Base-by-base conservation (phyloP, 495 filamentous ascomycete genomes). In the Aspergillus saccharolyticus region DNA sequence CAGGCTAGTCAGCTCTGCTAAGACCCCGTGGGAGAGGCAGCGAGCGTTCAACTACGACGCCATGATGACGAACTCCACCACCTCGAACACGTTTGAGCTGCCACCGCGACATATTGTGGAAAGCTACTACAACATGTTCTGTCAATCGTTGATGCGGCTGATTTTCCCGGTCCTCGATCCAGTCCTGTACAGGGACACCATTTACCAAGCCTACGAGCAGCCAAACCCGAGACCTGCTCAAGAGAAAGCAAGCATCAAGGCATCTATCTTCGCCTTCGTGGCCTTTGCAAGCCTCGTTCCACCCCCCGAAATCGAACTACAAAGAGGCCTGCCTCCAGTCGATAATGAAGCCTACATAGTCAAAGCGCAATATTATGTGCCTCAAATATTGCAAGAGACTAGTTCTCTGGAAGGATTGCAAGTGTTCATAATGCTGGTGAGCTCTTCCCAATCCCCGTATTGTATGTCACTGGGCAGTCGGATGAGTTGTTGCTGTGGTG, bases 231-330 rank as follows among this genome's bases (percentile, higher is more conserved):
- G 55, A 42, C 14, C 52, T 49, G 9, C 63, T 55, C 54, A 59
- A n/a, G 64, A 60, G 1, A 66, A 64, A 17, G 63, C 64, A 1
- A 66, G 65, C 28, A 62, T 66, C 16, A 70, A 68, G 48, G 76
- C 75, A 0, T 80, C 74, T 48, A 66, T 81, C 9, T 70, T 79
- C 62, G 67, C 76, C 6, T 81, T 82, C 54, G 44, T 77, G 7
- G 70, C 73, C 0, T 70, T 80, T 57, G 55, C 69, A 12, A 59
- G 66, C 3, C 59, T 71, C 14, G 57, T 76, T 8, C 67, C 70
- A 17, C 48, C 56, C 19, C 58, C 55, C 3, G 59, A 58, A 8
- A 42, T 56, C 16, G 17, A 53, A 0, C 3, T 24, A n/a, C 44
- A 21, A 9, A 33, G 12, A 14, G 10, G 28, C 5, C 10, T 63